Conservation (phyloP, 768 basidiomycete genomes). For the Phaeolepiota aurea region DNA sequence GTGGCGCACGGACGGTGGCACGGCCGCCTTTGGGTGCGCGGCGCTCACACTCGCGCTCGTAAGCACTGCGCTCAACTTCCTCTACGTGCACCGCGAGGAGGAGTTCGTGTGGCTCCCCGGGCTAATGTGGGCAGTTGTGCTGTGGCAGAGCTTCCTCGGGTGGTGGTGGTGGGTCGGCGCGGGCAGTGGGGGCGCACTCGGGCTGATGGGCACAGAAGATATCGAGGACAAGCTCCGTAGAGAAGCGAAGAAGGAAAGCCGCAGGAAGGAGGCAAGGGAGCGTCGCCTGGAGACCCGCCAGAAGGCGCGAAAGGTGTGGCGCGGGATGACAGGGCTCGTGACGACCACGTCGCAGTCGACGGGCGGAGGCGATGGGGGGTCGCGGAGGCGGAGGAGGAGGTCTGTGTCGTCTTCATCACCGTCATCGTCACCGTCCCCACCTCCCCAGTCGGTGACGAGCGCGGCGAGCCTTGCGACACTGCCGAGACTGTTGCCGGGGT, state of each 20-base stretch:
- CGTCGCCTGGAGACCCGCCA: conserved; percentile 40
- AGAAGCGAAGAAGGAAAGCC: conserved; percentile 46
- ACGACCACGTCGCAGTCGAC: conserved; percentile 6
- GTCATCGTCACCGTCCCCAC: conserved; percentile 4
- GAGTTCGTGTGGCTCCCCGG: conserved; percentile 89
- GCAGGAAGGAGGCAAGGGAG: conserved; percentile 37
- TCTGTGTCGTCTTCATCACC: conserved; percentile 1
- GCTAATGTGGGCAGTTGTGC: conserved; percentile 82
- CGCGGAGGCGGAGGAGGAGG: background rate
- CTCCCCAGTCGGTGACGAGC: conserved; percentile 4
- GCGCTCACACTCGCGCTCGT: conserved; percentile 77
- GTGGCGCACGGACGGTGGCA: conserved; percentile 96
- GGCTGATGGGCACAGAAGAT: conserved; percentile 33
- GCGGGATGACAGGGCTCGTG: conserved; percentile 48
- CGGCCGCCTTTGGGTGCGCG: conserved; percentile 85
- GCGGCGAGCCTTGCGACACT: conserved; percentile 9
- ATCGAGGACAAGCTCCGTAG: conserved; percentile 54
- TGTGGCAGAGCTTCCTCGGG: conserved; percentile 95
- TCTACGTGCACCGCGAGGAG: conserved; percentile 78
- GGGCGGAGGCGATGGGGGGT: background rate
- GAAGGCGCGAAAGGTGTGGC: conserved; percentile 49
- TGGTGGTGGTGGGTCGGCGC: conserved; percentile 99
- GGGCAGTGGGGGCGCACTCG: conserved; percentile 58
- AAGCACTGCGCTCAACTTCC: conserved; percentile 79
- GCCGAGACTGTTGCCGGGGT: conserved; percentile 27